Percentiles rank a stretch among this genome's conserved stretches.
Evolutionary conservation across 1,284 basidiomycete species (phyloP).

Genomic region (Irpex rosettiformis): DNA sequence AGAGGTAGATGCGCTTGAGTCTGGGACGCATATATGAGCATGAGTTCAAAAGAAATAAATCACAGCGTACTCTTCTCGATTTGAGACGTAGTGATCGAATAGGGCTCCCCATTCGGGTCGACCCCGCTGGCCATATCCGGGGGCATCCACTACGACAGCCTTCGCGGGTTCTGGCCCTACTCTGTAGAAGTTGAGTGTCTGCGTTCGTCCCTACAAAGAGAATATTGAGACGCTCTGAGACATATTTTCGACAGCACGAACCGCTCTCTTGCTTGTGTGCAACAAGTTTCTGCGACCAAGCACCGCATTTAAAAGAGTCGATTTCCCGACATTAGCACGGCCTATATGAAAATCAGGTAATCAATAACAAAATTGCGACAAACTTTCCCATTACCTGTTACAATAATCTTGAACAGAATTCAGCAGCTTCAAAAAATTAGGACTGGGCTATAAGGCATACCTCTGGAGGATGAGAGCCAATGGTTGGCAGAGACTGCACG

Average conservation of each 20-base stretch:
- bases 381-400: slow-evolving; percentile 25
- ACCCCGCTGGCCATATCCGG: slow-evolving; percentile 73
- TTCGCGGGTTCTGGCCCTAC: slow-evolving; percentile 53
- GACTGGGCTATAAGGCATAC: slow-evolving; percentile 26
- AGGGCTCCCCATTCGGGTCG: slow-evolving; percentile 68
- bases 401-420: slow-evolving; percentile 25
- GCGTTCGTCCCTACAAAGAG: slow-evolving; percentile 57
- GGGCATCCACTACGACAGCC: slow-evolving; percentile 69
- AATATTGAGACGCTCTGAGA: too few species aligned
- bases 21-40: slow-evolving; percentile 32
- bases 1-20: slow-evolving; percentile 63
- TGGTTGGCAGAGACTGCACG: slow-evolving; percentile 36
- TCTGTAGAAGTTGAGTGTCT: slow-evolving; percentile 66
- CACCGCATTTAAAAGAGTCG: slow-evolving; percentile 66
- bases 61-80: slow-evolving; percentile 47
- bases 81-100: slow-evolving; percentile 60
- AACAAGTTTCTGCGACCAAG: slow-evolving; percentile 54
- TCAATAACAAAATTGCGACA: background rate
- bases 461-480: slow-evolving; percentile 46
- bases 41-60: background rate
- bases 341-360: slow-evolving; percentile 24
- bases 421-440: background rate
- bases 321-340: slow-evolving; percentile 69
- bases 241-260: too few species aligned
- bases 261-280: slow-evolving; percentile 64